Evolutionary conservation across 805 yeast species (phyloP).

Genomic region (Sugiyamaella valdiviana): DNA sequence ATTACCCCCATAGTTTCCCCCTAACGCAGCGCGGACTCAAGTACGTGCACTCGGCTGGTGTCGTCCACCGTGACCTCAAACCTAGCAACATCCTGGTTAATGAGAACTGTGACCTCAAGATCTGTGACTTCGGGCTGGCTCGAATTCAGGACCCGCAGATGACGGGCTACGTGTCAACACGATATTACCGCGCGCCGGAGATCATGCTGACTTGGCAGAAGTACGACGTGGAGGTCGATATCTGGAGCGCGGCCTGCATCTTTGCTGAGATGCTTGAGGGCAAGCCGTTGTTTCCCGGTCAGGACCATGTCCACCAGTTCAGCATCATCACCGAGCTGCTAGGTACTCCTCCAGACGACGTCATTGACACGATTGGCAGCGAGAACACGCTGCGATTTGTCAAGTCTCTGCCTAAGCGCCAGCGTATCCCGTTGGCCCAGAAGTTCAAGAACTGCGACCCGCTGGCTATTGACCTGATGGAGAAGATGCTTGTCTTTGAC

Average conservation of each 20-base stretch:
- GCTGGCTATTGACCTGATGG: constrained; percentile 77
- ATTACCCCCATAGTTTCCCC: background rate
- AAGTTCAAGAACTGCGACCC: constrained; percentile 62
- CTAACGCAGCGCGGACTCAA: constrained; percentile 62
- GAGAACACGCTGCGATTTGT: constrained; percentile 94
- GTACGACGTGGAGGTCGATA: constrained; percentile 92
- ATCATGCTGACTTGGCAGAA: constrained; percentile 99
- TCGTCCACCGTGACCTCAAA: constrained; percentile 81
- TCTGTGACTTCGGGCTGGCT: constrained; percentile 92
- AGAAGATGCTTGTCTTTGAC: constrained; percentile 88
- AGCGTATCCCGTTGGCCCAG: constrained; percentile 81
- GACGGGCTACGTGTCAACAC: constrained; percentile 96
- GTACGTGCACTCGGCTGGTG: constrained; percentile 89
- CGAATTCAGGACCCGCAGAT: constrained; percentile 97
- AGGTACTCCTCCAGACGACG: constrained; percentile 96
- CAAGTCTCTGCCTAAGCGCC: constrained; percentile 85
- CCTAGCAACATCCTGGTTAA: constrained; percentile 76
- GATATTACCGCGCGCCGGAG: constrained; percentile 97
- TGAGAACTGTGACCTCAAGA: constrained; percentile 85
- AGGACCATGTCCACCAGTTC: constrained; percentile 97
- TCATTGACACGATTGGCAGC: constrained; percentile 90
- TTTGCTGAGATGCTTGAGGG: constrained; percentile 98
- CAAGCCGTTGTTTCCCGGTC: constrained; percentile 94
- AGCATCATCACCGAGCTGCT: constrained; percentile 91
- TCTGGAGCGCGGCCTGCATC: constrained; percentile 97